phyloP scores from a whole-genome alignment of 2,329 filamentous ascomycete genomes.

The Diaporthe citri region DNA sequence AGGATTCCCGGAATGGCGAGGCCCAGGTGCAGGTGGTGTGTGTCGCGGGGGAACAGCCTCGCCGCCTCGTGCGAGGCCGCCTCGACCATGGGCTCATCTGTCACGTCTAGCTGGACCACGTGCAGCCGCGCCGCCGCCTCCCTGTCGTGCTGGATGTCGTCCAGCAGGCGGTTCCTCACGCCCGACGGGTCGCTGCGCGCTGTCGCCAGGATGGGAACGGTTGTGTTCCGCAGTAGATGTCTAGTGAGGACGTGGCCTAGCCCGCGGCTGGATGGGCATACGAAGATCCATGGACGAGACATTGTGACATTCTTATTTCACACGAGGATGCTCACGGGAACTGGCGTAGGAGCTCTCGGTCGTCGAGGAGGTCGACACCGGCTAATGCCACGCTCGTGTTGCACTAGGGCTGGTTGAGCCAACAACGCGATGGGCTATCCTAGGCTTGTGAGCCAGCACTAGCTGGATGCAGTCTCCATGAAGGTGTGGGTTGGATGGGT shows the following conservation, averaged over 20 bases:
- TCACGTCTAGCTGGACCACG: slow-evolving; percentile 59
- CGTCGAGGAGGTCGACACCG: neutral
- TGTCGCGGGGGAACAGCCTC: slow-evolving; percentile 62
- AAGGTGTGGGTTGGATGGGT: neutral
- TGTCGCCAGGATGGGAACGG: slow-evolving; percentile 61
- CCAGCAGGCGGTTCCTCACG: slow-evolving; percentile 52
- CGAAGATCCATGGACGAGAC: slow-evolving; percentile 64
- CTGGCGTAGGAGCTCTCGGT: neutral
- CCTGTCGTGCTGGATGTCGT: slow-evolving; percentile 44
- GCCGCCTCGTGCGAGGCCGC: slow-evolving; percentile 66
- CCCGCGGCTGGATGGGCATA: slow-evolving; percentile 62
- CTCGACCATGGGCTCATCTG: slow-evolving; percentile 72
- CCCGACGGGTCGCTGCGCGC: slow-evolving; percentile 54
- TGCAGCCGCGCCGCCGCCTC: slow-evolving; percentile 52
- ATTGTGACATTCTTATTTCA: slow-evolving; percentile 44
- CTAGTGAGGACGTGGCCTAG: slow-evolving; percentile 63
- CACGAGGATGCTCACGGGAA: neutral
- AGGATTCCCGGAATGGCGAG: slow-evolving; percentile 80
- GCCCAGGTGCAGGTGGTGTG: slow-evolving; percentile 75
- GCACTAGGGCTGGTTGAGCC: neutral
- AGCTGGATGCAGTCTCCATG: neutral
- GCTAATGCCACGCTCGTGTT: neutral
- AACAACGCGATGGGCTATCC: neutral
- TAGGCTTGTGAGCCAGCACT: neutral
- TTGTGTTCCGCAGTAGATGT: slow-evolving; percentile 61